These are phyloP conservation scores for Russula ochroleuca DNA, from an alignment of 768 basidiomycete species.

Conservation along the genomic window DNA sequence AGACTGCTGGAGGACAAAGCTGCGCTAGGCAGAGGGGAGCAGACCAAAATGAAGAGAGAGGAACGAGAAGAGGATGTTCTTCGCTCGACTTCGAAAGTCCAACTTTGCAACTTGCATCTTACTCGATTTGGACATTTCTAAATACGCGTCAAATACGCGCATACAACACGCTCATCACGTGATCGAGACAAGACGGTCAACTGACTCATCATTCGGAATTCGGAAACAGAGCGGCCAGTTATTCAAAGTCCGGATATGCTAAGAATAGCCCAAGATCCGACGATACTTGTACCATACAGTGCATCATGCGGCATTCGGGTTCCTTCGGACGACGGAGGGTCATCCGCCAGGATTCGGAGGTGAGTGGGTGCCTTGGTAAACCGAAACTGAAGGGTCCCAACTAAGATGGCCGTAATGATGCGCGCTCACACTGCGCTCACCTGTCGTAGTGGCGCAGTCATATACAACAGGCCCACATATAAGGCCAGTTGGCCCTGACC, in stretches of 20 bases:
- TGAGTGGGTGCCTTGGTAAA: no score
- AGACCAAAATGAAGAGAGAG: background rate
- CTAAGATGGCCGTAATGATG: background rate
- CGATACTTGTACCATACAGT: background rate
- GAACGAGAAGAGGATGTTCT: conserved; percentile 1
- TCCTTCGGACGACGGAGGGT: background rate
- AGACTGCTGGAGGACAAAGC: background rate
- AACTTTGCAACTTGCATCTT: conserved; percentile 16
- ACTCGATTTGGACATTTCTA: background rate
- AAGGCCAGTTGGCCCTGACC: background rate
- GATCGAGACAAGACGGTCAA: background rate
- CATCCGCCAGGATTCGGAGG: background rate
- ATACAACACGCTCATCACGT: conserved; percentile 25
- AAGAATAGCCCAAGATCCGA: background rate
- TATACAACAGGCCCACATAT: background rate
- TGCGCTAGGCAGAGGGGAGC: background rate
- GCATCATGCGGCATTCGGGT: background rate
- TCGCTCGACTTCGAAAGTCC: conserved; percentile 8
- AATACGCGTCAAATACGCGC: conserved; percentile 15
- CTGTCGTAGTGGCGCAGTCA: background rate
- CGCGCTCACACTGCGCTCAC: no score
- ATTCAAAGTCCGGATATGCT: background rate
- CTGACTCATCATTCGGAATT: background rate
- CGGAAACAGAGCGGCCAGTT: background rate
- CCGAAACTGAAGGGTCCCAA: no score